These are phyloP conservation scores for Suillus decipiens DNA, from an alignment of 768 basidiomycete genomes.

Conservation along the genomic window DNA sequence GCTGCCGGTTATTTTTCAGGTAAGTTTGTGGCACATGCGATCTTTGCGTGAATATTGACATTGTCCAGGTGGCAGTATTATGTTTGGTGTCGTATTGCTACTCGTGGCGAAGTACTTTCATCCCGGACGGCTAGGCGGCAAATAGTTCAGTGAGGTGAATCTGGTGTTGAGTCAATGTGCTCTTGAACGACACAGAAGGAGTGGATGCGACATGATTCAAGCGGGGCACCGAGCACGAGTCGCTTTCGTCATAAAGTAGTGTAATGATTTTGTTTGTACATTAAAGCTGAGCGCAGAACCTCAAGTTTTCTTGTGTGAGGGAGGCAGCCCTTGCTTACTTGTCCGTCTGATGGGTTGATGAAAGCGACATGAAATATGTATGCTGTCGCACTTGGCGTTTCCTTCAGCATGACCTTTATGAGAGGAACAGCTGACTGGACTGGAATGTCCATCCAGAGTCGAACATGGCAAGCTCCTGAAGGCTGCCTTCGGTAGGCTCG, in stretches of 20 bases:
- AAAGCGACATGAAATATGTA: not conserved
- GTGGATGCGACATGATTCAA: not conserved
- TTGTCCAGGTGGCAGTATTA: slow-evolving; percentile 36
- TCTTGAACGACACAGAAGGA: not conserved
- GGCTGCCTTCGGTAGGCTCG: not conserved
- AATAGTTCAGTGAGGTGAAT: slow-evolving; percentile 11
- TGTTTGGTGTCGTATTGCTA: slow-evolving; percentile 45
- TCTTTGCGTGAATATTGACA: not conserved
- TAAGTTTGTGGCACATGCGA: slow-evolving; percentile 9
- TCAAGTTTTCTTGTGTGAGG: not conserved
- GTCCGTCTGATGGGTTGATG: not conserved
- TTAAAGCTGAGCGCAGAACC: not conserved
- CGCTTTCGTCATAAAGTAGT: not conserved
- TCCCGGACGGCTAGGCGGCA: slow-evolving; percentile 41
- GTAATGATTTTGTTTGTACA: not conserved
- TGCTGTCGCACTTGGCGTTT: not conserved
- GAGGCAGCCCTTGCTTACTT: too few relatives aligned
- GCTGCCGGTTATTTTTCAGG: slow-evolving; percentile 43
- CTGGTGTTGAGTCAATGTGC: not conserved
- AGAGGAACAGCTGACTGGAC: not conserved
- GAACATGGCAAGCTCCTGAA: not conserved
- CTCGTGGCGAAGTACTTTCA: slow-evolving; percentile 41
- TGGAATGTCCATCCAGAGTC: not conserved
- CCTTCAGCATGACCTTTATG: not conserved
- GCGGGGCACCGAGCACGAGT: not conserved